Conservation (phyloP, 2,329 filamentous ascomycete genomes). For the Emmonsiellopsis sp. region DNA sequence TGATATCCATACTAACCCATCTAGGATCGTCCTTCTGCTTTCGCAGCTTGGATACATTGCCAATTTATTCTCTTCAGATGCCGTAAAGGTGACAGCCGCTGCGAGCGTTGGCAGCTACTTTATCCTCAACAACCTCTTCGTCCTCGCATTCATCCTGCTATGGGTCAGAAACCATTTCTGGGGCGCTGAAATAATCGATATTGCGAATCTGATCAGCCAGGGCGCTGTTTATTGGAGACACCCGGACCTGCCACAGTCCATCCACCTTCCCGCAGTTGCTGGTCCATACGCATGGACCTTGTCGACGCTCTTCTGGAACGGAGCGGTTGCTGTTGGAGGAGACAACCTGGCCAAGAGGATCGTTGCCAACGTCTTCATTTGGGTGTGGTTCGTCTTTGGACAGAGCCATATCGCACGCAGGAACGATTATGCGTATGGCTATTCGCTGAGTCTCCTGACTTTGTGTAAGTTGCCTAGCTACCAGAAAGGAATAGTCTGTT, state of each 20-base stretch:
- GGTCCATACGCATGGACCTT: slow-evolving; percentile 80
- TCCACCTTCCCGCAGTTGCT: slow-evolving; percentile 67
- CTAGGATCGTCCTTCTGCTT: slow-evolving; percentile 62
- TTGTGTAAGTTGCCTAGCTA: slow-evolving; percentile 47
- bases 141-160: slow-evolving; percentile 73
- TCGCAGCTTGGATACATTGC: slow-evolving; percentile 67
- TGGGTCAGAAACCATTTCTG: slow-evolving; percentile 70
- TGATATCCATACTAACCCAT: neutral
- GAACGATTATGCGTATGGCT: slow-evolving; percentile 71
- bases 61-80: slow-evolving; percentile 63
- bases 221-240: slow-evolving; percentile 72
- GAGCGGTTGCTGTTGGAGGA: slow-evolving; percentile 69
- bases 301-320: slow-evolving; percentile 81
- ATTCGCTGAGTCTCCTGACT: slow-evolving; percentile 63
- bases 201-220: slow-evolving; percentile 77
- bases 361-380: slow-evolving; percentile 80
- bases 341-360: slow-evolving; percentile 62
- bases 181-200: slow-evolving; percentile 65
- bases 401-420: slow-evolving; percentile 64
- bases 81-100: slow-evolving; percentile 56
- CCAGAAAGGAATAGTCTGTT: too few species aligned
- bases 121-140: slow-evolving; percentile 74
- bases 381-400: slow-evolving; percentile 70
- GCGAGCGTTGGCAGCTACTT: slow-evolving; percentile 76
- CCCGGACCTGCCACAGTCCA: slow-evolving; percentile 59